Evolutionary conservation across 306 rosid genomes (phyloP).

Genomic region (Rubus parviflorus): DNA sequence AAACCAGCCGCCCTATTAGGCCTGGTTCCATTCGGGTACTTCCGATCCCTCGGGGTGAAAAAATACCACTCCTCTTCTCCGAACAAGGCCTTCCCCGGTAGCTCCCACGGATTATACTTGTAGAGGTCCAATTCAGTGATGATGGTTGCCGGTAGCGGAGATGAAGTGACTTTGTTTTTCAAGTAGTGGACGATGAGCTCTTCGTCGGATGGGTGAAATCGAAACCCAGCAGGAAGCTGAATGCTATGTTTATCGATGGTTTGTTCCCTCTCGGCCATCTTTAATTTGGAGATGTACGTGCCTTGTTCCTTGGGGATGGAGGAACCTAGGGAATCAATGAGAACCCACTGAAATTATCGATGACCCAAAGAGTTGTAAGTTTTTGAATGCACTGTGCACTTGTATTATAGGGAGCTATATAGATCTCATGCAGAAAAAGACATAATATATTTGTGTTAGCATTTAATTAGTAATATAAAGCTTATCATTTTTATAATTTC

Average conservation of each 20-base stretch:
- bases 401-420: constrained; percentile 28
- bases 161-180: constrained; percentile 56
- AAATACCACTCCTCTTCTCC: constrained; percentile 79
- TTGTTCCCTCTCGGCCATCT: constrained; percentile 22
- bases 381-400: constrained; percentile 49
- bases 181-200: constrained; percentile 72
- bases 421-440: constrained; percentile 42
- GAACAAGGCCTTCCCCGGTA: constrained; percentile 58
- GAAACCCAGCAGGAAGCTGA: constrained; percentile 78
- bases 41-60: constrained; percentile 74
- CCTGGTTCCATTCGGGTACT: constrained; percentile 77
- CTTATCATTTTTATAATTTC: neutral
- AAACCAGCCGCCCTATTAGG: constrained; percentile 74
- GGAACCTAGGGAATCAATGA: constrained; percentile 39
- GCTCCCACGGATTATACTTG: constrained; percentile 75
- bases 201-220: constrained; percentile 83
- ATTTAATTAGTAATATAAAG: neutral
- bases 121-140: constrained; percentile 73
- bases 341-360: constrained; percentile 39
- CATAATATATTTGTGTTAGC: constrained; percentile 29
- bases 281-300: constrained; percentile 11
- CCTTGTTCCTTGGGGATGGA: constrained; percentile 26
- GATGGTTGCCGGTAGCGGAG: constrained; percentile 61
- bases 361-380: constrained; percentile 23
- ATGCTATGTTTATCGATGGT: constrained; percentile 29